A percentile compares a stretch with the other conserved stretches of the same genome.
Conservation (phyloP, 169 alveolate genomes). For the Sarcocystis neurona region DNA sequence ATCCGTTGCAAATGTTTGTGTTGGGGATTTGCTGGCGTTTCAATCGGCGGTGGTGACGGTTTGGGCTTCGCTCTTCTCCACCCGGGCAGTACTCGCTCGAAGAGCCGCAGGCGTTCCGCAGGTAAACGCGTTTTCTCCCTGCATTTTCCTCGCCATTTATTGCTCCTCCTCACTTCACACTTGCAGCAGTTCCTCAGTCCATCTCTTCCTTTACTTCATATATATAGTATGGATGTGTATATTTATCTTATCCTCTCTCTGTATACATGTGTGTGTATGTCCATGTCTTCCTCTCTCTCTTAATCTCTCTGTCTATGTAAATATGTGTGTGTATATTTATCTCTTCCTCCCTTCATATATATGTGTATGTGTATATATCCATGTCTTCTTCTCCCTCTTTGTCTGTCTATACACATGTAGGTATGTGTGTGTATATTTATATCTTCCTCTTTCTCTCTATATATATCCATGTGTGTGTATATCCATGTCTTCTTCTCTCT, state of each 20-base stretch:
- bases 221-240: background rate
- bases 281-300: background rate
- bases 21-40: slow-evolving; percentile 26
- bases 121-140: background rate
- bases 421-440: background rate
- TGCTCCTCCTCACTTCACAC: background rate
- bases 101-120: slow-evolving; percentile 31
- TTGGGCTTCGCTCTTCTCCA: slow-evolving; percentile 53
- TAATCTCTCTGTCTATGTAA: background rate
- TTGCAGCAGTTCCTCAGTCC: background rate
- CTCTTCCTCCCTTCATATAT: no score
- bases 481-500: background rate
- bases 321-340: background rate
- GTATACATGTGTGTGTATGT: background rate
- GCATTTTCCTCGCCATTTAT: background rate
- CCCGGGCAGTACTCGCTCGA: slow-evolving; percentile 45
- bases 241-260: background rate
- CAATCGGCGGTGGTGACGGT: slow-evolving; percentile 45
- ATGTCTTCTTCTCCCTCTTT: no score
- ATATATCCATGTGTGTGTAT: background rate
- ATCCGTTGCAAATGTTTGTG: slow-evolving; percentile 52
- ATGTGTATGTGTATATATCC: no score
- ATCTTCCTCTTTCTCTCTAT: background rate
- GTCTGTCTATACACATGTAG: no score
- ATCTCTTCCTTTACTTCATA: background rate